These are phyloP conservation scores for Pleurotus pulmonarius DNA, from an alignment of 768 basidiomycete species.

Conservation along the genomic window DNA sequence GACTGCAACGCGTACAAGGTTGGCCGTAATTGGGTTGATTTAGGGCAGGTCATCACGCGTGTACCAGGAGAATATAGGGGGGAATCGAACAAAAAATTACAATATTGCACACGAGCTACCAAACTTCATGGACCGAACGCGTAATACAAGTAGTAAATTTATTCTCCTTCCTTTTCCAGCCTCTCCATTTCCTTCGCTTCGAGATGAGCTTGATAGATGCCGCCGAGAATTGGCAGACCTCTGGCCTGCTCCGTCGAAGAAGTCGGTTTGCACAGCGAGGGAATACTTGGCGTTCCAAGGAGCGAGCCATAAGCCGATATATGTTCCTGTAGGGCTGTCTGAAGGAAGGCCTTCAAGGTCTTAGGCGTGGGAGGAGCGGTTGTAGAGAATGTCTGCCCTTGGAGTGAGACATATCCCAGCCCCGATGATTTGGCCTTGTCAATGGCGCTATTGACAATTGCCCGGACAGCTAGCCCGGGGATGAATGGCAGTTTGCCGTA, in stretches of 20 bases:
- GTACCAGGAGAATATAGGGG: background rate
- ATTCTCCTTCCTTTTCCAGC: background rate
- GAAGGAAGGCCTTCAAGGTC: background rate
- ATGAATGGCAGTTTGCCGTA: background rate
- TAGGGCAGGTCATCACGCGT: slow-evolving; percentile 25
- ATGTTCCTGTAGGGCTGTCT: background rate
- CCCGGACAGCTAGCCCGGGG: too few species aligned
- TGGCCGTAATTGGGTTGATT: slow-evolving; percentile 12
- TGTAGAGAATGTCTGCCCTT: background rate
- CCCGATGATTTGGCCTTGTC: background rate
- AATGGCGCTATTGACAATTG: background rate
- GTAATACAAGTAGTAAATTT: background rate
- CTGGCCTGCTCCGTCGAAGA: background rate
- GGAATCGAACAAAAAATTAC: background rate
- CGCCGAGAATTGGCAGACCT: background rate
- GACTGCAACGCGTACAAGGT: background rate
- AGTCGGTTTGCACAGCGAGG: background rate
- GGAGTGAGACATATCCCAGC: background rate
- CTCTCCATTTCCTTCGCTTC: background rate
- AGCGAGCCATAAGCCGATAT: background rate
- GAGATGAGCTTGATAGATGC: background rate
- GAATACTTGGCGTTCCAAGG: background rate
- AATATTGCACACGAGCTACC: background rate
- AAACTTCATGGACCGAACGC: background rate
- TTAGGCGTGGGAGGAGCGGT: background rate